Base-by-base conservation (phyloP, 257 asterid species). In the Solanum pinnatisectum region DNA sequence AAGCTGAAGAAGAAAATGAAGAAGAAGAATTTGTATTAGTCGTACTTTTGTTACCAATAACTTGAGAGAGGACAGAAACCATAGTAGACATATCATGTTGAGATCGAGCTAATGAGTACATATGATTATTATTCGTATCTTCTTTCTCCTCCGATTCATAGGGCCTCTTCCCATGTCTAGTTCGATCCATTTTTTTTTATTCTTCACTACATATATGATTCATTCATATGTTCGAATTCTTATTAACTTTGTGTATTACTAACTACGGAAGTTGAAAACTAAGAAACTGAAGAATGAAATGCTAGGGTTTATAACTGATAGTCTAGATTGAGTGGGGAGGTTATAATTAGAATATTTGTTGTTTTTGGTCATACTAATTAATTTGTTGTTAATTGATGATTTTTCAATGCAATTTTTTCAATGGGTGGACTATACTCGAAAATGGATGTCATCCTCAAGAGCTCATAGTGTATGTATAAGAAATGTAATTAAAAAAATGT, bases 81-180 rank as follows among this genome's bases (percentile, higher is more conserved):
- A 87, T 52, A 18, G 85, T 40, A 39, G 88, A 87, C 85, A 74
- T 46, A 1, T 87, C 88, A 10, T 74, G 85, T 15, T 87, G 76
- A 72, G 88, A 87, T 72, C 84, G 84, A 74, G 63, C 60, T 87
- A 42, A 15, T 60, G 84, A 74, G 37, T 56, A 87, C 86, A 49
- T 82, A 6, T 68, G 36, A 14, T 68, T 68, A 30, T 81, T 27
- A 16, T 13, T 68, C 8, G 4, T 27, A 13, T 71, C 40, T 11
- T 74, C 49, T 86, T 86, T 46, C 14, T 86, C 89, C 36, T 92
- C 89, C 7, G 87, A 49, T 81, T 88, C 93, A 85, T 74, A 36
- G 0, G 20, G 30, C 49, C 44, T 74, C 52, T 36, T 74, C 30
- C 83, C 83, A 74, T 36, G 30, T 73, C 82, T 73, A 73, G 1